These are phyloP conservation scores for Cornus kousa DNA, from an alignment of 148 eudicot species.

Conservation along the genomic window DNA sequence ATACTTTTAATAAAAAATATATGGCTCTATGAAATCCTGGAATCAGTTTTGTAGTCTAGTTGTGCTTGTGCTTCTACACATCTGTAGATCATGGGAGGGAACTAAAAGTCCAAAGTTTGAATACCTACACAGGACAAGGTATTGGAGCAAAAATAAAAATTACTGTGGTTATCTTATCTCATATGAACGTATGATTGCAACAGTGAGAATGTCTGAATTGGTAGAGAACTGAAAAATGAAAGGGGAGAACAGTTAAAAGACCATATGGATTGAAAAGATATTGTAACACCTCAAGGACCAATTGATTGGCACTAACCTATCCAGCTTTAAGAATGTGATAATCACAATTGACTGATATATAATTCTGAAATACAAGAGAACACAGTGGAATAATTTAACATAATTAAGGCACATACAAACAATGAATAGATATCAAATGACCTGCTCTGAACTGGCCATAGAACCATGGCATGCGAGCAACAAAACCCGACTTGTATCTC, in stretches of 20 bases:
- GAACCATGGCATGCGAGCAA: slow-evolving; percentile 97
- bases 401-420: not conserved
- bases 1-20: too few relatives aligned
- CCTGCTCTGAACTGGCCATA: slow-evolving; percentile 98
- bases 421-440: slow-evolving; percentile 14
- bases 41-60: too few relatives aligned
- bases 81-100: not conserved
- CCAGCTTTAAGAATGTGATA: not conserved
- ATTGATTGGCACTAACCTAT: not conserved
- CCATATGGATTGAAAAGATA: not conserved
- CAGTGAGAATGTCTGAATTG: not conserved
- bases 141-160: not conserved
- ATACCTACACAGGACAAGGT: not conserved
- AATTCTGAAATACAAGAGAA: not conserved
- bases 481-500: slow-evolving; percentile 73
- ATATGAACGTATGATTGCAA: not conserved
- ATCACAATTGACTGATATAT: too few relatives aligned
- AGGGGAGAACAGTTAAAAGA: not conserved
- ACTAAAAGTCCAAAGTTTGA: not conserved
- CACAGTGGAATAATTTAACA: not conserved
- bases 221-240: not conserved
- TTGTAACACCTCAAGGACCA: not conserved
- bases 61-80: too few relatives aligned
- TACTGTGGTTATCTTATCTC: not conserved
- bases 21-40: too few relatives aligned